Percentiles rank a stretch among this genome's conserved stretches.
These are phyloP conservation scores for Dipteronia sinensis DNA, from an alignment of 345 rosid genomes.

Conservation along the genomic window DNA sequence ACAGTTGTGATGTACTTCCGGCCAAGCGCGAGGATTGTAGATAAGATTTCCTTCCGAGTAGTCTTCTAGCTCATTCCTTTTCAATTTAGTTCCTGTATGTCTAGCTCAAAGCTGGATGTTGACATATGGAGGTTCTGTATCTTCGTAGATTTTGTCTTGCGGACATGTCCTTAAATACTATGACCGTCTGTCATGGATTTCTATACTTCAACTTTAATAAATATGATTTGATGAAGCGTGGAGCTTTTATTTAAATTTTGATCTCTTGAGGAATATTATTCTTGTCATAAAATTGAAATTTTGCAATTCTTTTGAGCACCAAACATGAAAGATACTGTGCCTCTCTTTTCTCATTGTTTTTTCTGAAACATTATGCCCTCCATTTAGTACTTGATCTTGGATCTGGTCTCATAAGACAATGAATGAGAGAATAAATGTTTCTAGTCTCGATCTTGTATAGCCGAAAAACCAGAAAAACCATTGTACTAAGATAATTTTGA, in stretches of 20 bases:
- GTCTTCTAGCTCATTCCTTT: neutral
- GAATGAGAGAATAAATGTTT: neutral
- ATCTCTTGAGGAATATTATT: neutral
- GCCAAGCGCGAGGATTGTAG: constrained; percentile 20
- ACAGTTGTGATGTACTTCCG: constrained; percentile 5
- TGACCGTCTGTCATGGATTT: neutral
- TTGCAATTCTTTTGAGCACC: neutral
- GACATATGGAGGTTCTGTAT: constrained; percentile 5
- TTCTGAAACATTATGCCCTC: neutral
- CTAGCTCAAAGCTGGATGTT: constrained; percentile 12
- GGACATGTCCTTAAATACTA: constrained; percentile 1
- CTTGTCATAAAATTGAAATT: neutral
- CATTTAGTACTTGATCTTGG: neutral
- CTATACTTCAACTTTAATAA: constrained; percentile 7
- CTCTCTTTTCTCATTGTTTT: neutral
- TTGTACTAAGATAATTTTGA: neutral
- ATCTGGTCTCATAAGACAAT: neutral
- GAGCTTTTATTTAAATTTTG: neutral
- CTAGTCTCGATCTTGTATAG: neutral
- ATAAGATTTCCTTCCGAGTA: constrained; percentile 14
- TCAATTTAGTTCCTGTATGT: neutral
- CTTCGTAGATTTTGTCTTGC: neutral
- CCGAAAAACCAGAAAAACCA: neutral
- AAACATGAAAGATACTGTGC: neutral
- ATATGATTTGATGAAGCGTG: neutral